Conservation (phyloP, 352 stramenopile species). For the Halophytophthora polymorphica region DNA sequence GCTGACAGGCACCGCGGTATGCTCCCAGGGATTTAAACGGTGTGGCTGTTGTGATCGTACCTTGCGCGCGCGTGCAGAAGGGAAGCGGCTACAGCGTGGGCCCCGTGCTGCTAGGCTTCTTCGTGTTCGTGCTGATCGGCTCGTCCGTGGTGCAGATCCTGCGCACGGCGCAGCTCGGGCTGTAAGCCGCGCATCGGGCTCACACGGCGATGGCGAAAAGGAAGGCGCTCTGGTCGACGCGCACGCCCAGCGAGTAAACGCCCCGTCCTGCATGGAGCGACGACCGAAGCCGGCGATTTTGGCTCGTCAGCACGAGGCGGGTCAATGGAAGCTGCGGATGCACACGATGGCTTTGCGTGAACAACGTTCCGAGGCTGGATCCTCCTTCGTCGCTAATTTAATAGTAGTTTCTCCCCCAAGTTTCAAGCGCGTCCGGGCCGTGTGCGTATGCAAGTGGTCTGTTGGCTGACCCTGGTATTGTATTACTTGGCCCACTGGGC, state of each 20-base stretch:
- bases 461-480: constrained; percentile 22
- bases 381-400: constrained; percentile 26
- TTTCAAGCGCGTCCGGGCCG: background rate
- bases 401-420: constrained; percentile 20
- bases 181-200: constrained; percentile 33
- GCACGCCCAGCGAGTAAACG: too few relatives aligned
- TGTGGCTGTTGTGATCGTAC: background rate
- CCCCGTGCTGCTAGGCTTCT: constrained; percentile 79
- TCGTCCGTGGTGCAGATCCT: constrained; percentile 88
- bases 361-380: too few relatives aligned
- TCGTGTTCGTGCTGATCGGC: constrained; percentile 85
- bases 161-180: constrained; percentile 65
- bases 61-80: constrained; percentile 30
- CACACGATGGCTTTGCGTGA: too few relatives aligned
- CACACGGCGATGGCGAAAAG: background rate
- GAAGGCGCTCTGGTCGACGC: too few relatives aligned
- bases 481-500: constrained; percentile 15
- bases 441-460: background rate
- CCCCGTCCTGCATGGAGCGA: too few relatives aligned
- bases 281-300: too few relatives aligned
- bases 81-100: constrained; percentile 72
- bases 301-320: too few relatives aligned
- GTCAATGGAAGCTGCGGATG: too few relatives aligned
- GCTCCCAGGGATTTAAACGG: background rate
- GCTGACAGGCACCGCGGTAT: background rate